phyloP scores from a whole-genome alignment of 2,329 filamentous ascomycete genomes.

The Xylariaceae sp. region DNA sequence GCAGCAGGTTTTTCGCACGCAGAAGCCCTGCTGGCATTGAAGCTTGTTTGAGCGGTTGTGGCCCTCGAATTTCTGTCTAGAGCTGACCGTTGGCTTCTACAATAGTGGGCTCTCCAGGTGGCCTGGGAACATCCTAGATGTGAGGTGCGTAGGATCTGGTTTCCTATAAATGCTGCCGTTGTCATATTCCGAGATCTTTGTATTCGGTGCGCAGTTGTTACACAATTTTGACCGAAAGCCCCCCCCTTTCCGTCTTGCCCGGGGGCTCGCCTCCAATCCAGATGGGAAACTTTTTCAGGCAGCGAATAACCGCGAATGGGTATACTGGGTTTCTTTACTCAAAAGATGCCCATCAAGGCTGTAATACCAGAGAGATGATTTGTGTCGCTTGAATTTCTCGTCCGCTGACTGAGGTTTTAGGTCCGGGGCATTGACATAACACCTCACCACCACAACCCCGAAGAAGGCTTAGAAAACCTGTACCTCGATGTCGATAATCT shows the following conservation, averaged over 20 bases:
- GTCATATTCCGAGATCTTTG: background rate
- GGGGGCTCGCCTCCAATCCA: background rate
- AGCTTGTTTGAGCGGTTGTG: background rate
- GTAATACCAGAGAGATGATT: background rate
- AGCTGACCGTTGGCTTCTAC: constrained; percentile 21
- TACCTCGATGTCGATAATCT: constrained; percentile 76
- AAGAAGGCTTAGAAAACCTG: constrained; percentile 69
- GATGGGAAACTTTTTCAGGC: background rate
- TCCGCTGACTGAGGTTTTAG: constrained; percentile 48
- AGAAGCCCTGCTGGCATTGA: background rate
- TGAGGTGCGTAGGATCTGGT: constrained; percentile 58
- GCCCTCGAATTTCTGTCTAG: background rate
- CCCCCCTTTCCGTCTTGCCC: background rate
- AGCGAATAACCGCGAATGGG: background rate
- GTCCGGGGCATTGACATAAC: constrained; percentile 76
- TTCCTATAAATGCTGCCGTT: background rate
- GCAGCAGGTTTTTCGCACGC: background rate
- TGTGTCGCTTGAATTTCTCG: background rate
- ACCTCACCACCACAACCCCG: constrained; percentile 64
- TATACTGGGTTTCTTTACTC: background rate
- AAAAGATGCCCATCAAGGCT: too few species aligned
- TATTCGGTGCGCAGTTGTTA: background rate
- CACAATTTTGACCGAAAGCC: background rate
- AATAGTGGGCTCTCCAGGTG: constrained; percentile 70
- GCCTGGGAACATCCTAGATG: constrained; percentile 68